Evolutionary conservation across 106 monocot species (phyloP), one percentile per base, ranked within the genome.

Genomic region (Iris macrosiphon): DNA sequence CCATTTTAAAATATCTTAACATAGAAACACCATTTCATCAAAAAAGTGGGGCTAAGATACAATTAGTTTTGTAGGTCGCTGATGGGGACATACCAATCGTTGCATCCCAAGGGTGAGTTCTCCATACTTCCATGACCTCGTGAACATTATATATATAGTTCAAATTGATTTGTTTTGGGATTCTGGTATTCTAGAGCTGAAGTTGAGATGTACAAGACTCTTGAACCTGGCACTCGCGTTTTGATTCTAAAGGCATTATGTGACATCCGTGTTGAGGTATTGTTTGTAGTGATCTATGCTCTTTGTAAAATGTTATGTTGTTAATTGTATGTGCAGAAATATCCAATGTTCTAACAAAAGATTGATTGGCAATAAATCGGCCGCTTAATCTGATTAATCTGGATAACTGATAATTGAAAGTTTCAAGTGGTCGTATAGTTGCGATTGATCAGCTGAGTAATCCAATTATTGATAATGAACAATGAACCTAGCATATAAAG

Each of bases 241-340:
- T 28, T 79, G 64, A 85, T 95, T 27, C 54, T 95, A 50, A 95
- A 95, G 70, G 95, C 89, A 51, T 53, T 95, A 50, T 95, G 95
- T 65, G 95, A 95, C 52, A 95, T 95, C 41, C 95, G 95, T 67
- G 89, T 89, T 47, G 95, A 95, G 95, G 95, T 95, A 85, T 26
- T 15, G 38, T 55, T 57, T 26, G 7, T 25, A 27, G 2, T 57
- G 2, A 57, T 32, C 40, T 11, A 12, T 56, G 24, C 25, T 21
- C 13, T 37, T 15, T 40, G 25, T 16, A n/a, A n/a, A n/a, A n/a
- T n/a, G n/a, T n/a, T n/a, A n/a, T n/a, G n/a, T n/a, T n/a, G n/a
- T n/a, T n/a, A n/a, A n/a, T n/a, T n/a, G n/a, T n/a, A n/a, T n/a
- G n/a, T n/a, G n/a, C n/a, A n/a, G n/a, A n/a, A n/a, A n/a, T n/a